A percentile compares a stretch with the other conserved stretches of the same genome.
Evolutionary conservation across 2,329 filamentous ascomycete genomes (phyloP).

Genomic region (Sphaerulina musiva): DNA sequence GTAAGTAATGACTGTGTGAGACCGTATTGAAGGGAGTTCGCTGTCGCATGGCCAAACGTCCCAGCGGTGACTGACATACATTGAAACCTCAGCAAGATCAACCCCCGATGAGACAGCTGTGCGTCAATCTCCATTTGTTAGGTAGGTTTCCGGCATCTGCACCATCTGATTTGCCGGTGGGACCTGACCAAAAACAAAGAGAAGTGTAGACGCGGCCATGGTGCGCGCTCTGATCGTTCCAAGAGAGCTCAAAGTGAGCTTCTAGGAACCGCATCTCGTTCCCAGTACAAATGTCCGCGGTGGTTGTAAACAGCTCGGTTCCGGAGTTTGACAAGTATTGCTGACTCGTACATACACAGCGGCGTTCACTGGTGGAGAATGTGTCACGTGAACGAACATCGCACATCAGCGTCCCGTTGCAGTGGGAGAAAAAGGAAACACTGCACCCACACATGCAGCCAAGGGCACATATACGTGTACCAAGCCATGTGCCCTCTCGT

Average conservation of each 20-base stretch:
- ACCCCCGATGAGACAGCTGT: neutral
- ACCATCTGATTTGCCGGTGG: neutral
- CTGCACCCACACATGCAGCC: neutral
- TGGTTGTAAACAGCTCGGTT: neutral
- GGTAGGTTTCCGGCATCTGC: neutral
- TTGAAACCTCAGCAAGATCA: neutral
- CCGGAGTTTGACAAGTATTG: neutral
- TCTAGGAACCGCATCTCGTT: neutral
- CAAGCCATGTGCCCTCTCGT: neutral
- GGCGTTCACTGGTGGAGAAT: neutral
- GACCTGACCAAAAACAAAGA: neutral
- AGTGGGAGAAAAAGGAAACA: neutral
- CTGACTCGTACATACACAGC: neutral
- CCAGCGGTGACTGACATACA: neutral
- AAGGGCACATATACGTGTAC: neutral
- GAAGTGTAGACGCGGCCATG: neutral
- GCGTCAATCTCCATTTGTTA: neutral
- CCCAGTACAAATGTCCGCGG: conserved; percentile 2
- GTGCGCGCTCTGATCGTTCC: neutral
- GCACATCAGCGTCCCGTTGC: neutral
- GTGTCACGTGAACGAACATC: neutral
- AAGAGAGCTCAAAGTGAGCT: neutral
- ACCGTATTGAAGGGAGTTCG: too few species aligned
- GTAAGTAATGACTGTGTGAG: too few species aligned
- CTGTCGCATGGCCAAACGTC: neutral